Evolutionary conservation across 2,329 filamentous ascomycete species (phyloP).

Genomic region (Ophiocordyceps camponoti-floridani): DNA sequence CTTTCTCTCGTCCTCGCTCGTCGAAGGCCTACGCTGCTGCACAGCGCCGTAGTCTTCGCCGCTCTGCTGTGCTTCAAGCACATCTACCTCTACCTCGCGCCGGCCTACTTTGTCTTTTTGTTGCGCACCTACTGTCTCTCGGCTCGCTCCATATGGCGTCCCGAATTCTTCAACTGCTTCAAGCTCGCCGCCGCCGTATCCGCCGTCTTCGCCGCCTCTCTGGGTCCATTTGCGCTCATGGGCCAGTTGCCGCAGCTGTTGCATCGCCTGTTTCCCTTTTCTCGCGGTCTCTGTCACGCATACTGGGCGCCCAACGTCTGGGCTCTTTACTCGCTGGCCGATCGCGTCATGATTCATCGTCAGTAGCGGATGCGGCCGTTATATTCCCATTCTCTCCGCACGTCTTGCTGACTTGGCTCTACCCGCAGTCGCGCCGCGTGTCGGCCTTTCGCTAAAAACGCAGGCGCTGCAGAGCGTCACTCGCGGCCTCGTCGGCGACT

Average conservation of each 20-base stretch:
- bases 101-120: constrained; percentile 88
- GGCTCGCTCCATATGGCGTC: constrained; percentile 54
- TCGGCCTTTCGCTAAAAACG: constrained; percentile 55
- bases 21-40: constrained; percentile 53
- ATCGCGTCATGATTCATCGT: constrained; percentile 70
- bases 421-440: constrained; percentile 53
- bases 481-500: constrained; percentile 81
- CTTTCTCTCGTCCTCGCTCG: constrained; percentile 73
- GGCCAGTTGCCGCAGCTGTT: constrained; percentile 72
- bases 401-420: no score
- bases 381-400: neutral
- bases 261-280: constrained; percentile 81
- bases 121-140: constrained; percentile 81
- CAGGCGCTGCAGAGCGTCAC: constrained; percentile 78
- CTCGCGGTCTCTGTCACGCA: constrained; percentile 82
- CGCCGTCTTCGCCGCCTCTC: constrained; percentile 58
- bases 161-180: constrained; percentile 60
- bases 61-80: constrained; percentile 86
- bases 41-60: constrained; percentile 71
- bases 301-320: constrained; percentile 98
- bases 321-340: constrained; percentile 88
- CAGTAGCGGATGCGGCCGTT: constrained; percentile 13
- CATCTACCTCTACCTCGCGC: constrained; percentile 91
- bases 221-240: constrained; percentile 74
- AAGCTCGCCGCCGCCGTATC: constrained; percentile 64